Evolutionary conservation across 345 rosid species (phyloP), one percentile per base, ranked within the genome.

Genomic region (Gossypium anomalum): DNA sequence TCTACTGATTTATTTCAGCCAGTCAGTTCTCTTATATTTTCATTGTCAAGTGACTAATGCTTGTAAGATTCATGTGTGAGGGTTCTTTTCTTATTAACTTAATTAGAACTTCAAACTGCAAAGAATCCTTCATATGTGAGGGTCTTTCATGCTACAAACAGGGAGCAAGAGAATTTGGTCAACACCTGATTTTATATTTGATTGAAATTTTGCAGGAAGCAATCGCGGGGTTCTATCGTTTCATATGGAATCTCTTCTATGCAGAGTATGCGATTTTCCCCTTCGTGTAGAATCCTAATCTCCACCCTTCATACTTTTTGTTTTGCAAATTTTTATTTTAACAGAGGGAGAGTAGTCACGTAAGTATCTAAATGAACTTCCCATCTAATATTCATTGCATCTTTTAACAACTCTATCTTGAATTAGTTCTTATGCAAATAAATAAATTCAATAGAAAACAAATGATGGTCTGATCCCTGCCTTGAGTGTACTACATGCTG

Each of bases 201-300:
- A 51, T 55, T 76, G 51, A n/a, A 7, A 70, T 75, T 75, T 56
- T 89, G 88, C 89, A 92, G 98, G 97, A 87, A 82, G 93, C 93
- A 58, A 94, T 91, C 65, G 83, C 91, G 15, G 90, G 72, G 67
- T 92, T 80, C 86, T 94, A 94, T 70, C 83, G 86, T 74, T 94
- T 89, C 71, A 89, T 94, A 83, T 94, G 98, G 98, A 91, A 92
- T 82, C 97, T 92, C 60, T 94, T 94, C 71, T 92, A 92, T 53
- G 83, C 92, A 8, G 97, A 94, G 89, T 94, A 94, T 83, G 75
- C 88, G 43, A 79, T 92, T 58, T 92, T 92, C 80, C 97, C 97
- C 7, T 89, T 94, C 77, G 80, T 94, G 61, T 94, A 85, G 75
- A 53, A n/a, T 48, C 13, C n/a, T 1, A 17, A 20, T 59, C 57